Percentiles rank a stretch among this genome's conserved stretches.
phyloP scores from a whole-genome alignment of 1,284 basidiomycete species.

The Leucoagaricus sp. region DNA sequence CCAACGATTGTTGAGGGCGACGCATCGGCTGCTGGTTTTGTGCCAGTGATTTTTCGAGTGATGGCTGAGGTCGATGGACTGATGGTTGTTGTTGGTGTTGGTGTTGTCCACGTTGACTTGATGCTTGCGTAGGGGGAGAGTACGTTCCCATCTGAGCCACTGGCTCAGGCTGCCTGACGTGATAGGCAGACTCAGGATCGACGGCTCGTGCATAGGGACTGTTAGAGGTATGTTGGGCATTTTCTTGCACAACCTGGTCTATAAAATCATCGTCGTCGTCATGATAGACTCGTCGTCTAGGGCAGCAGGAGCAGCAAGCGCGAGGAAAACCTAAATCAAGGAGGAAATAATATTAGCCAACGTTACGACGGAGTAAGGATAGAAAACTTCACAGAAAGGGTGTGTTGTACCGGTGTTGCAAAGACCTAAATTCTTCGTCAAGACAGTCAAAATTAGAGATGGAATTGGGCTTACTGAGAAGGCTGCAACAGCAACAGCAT shows the following conservation, averaged over 20 bases:
- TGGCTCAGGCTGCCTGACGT: constrained; percentile 9
- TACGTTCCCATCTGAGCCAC: constrained; percentile 6
- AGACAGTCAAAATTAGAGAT: constrained; percentile 2
- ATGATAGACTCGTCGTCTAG: background rate
- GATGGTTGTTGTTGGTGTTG: background rate
- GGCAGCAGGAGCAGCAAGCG: background rate
- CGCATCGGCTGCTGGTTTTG: background rate
- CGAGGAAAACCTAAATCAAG: constrained; percentile 5
- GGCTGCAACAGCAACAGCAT: constrained; percentile 23
- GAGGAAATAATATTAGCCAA: background rate
- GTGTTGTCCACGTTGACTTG: background rate
- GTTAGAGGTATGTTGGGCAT: background rate
- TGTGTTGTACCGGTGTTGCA: constrained; percentile 3
- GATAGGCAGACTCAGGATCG: background rate
- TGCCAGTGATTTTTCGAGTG: too few relatives aligned
- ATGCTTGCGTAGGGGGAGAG: constrained; percentile 2
- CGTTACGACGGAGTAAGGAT: background rate
- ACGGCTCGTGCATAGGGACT: background rate
- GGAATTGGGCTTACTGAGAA: constrained; percentile 24
- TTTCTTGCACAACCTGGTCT: constrained; percentile 9
- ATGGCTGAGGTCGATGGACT: background rate
- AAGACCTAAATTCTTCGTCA: constrained; percentile 4
- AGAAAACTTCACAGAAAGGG: background rate
- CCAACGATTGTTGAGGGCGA: background rate
- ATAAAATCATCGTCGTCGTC: constrained; percentile 12